Base-by-base conservation (phyloP, 306 rosid genomes). In the Parietaria judaica region DNA sequence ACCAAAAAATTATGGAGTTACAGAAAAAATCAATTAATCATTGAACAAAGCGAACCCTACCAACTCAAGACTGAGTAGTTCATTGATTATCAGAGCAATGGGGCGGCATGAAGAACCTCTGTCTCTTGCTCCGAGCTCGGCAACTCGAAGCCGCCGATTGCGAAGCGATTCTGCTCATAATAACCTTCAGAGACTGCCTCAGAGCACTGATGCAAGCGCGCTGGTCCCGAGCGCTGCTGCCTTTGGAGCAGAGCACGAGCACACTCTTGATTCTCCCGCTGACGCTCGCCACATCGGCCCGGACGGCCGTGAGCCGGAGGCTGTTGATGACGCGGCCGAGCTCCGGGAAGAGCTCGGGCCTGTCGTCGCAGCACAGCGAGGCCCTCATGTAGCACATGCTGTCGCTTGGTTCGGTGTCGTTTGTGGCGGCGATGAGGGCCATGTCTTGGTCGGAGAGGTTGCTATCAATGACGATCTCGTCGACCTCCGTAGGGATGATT, bases 361-460 rank as follows among this genome's bases (percentile, higher is more conserved):
- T 41, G 71, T 94, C 99, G 3, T 94, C 99, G 9, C 99, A 94
- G 76, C 99, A 88, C 58, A 94, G 69, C 1, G 99, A 88, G 61
- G 86, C 95, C 71, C 75, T 84, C 14, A 88, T 94, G 46, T 77
- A 52, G 10, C 71, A 59, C 1, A 51, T 71, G 31, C 76, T 77
- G 50, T 79, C 68, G 34, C 57, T 67, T 35, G 48, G 39, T 16
- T 70, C 31, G 0, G 8, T 79, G 59, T 56, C 66, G 1, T 36
- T 51, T 36, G 56, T 66, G 7, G 6, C 46, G 51, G 39, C 43
- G 48, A 17, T 59, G 63, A 51, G 58, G 64, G 31, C 71, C 47
- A 76, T 75, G 13, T 54, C 50, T 3, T 50, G 54, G 6, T 37
- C 69, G 17, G 51, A 53, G n/a, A 57, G 64, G 47, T 78, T 74